Conservation (phyloP, 768 basidiomycete species). For the Rubroboletus satanas region DNA sequence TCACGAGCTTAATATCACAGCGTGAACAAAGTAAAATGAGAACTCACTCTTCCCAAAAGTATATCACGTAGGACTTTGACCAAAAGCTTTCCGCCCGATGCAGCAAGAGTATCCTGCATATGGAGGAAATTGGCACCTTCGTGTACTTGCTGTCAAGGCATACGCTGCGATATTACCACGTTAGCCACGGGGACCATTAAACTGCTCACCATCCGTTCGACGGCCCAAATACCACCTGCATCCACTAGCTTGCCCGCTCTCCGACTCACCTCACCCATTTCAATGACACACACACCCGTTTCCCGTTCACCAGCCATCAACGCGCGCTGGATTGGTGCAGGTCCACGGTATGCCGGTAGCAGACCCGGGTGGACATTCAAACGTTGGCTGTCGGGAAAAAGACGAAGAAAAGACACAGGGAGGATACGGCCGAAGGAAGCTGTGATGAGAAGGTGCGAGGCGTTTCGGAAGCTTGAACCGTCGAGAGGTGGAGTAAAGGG, state of each 20-base stretch:
- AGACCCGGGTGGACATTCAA: constrained; percentile 91
- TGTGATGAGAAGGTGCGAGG: constrained; percentile 65
- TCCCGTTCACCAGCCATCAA: constrained; percentile 61
- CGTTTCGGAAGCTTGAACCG: constrained; percentile 21
- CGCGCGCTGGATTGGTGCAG: constrained; percentile 85
- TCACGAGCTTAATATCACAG: background rate
- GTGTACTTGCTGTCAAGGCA: constrained; percentile 46
- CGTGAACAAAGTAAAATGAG: background rate
- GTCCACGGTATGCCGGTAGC: constrained; percentile 82
- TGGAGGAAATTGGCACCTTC: constrained; percentile 47
- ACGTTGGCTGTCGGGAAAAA: constrained; percentile 55
- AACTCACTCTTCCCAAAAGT: constrained; percentile 48
- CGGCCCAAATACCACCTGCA: constrained; percentile 67
- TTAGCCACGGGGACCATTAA: background rate
- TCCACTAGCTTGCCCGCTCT: constrained; percentile 63
- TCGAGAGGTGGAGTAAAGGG: constrained; percentile 26
- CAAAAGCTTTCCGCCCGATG: constrained; percentile 63
- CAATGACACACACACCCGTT: constrained; percentile 79
- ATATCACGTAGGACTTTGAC: constrained; percentile 68
- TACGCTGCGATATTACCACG: background rate
- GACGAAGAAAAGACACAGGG: constrained; percentile 52
- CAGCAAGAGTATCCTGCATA: constrained; percentile 57
- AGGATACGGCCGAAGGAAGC: constrained; percentile 92
- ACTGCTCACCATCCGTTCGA: constrained; percentile 48
- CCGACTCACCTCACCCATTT: constrained; percentile 57